Base-by-base conservation (phyloP, 129 eudicot species). In the Apium graveolens region DNA sequence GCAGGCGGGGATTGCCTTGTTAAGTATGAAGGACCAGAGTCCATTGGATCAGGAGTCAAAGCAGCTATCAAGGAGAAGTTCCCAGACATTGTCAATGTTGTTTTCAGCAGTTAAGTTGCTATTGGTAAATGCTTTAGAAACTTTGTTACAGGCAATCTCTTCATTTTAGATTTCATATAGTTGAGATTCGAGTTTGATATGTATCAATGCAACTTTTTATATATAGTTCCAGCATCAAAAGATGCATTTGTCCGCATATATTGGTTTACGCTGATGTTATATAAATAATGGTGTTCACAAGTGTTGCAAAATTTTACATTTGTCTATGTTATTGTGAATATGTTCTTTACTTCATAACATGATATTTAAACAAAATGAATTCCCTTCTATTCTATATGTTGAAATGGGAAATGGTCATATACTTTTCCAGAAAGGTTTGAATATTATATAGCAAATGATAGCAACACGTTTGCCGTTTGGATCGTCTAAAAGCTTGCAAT, bases 1-100 rank as follows among this genome's bases (percentile, higher is more conserved):
- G 82, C 78, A 71, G 96, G 85, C 11, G 96, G 86, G 42, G 90
- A 91, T 75, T 94, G 98, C 80, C 38, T 81, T 24, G 98, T 93
- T 34, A 89, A 86, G 86, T 93, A 91, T 75, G 77, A 63, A 24
- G 97, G 98, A 17, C 97, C 93, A 0, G 98, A 90, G 48, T 89
- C 97, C 55, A 94, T 94, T 70, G 97, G 96, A 48, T 90, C 96
- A 1, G 98, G 97, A 65, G 81, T 94, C 77, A 90, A 90, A 85
- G 98, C 96, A 78, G 97, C 98, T 46, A 94, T 94, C 78, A 94
- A 91, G 86, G 98, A 94, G 88, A 91, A 84, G 89, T 94, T 94
- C 83, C 89, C 96, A 1, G 98, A 90, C 80, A 82, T 94, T 55
- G 84, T 79, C 35, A 90, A 91, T 83, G 98, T 94, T 31, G 87